phyloP scores from a whole-genome alignment of 2,329 filamentous ascomycete species.

The Fusarium algeriense region DNA sequence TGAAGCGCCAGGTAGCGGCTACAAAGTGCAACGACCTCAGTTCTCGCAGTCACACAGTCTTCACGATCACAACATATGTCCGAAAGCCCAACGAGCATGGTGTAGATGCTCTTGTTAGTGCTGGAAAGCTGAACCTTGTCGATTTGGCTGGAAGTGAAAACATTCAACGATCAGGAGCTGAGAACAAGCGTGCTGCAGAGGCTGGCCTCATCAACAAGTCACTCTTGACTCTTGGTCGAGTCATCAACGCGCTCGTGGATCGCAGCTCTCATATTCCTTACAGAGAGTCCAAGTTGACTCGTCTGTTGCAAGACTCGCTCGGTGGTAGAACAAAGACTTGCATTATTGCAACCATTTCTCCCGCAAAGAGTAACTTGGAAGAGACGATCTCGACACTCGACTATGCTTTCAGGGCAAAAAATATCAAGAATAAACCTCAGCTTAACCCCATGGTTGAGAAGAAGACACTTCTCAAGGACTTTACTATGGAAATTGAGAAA shows the following conservation, averaged over 20 bases:
- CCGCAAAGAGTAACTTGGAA: constrained; percentile 93
- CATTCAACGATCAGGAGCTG: constrained; percentile 94
- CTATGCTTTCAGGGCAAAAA: constrained; percentile 97
- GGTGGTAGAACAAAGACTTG: constrained; percentile 97
- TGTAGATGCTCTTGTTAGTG: constrained; percentile 88
- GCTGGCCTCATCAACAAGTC: constrained; percentile 99
- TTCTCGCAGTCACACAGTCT: constrained; percentile 96
- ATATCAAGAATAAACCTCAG: constrained; percentile 98
- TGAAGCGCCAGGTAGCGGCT: constrained; percentile 96
- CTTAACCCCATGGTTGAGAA: constrained; percentile 93
- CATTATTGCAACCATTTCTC: constrained; percentile 97
- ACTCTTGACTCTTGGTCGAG: constrained; percentile 90
- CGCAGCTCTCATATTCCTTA: constrained; percentile 88
- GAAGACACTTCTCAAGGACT: constrained; percentile 90
- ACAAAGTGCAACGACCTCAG: constrained; percentile 99
- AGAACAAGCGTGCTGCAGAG: constrained; percentile 97
- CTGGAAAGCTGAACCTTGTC: constrained; percentile 95
- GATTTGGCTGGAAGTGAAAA: constrained; percentile 98
- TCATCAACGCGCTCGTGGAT: constrained; percentile 98
- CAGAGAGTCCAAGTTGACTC: constrained; percentile 95
- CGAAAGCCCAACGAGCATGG: constrained; percentile 85
- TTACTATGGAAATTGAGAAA: constrained; percentile 92
- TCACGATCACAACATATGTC: constrained; percentile 92
- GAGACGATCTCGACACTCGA: constrained; percentile 98
- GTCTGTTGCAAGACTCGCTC: constrained; percentile 94